These are phyloP conservation scores for Lantana camara DNA, from an alignment of 257 asterid species.

Conservation along the genomic window DNA sequence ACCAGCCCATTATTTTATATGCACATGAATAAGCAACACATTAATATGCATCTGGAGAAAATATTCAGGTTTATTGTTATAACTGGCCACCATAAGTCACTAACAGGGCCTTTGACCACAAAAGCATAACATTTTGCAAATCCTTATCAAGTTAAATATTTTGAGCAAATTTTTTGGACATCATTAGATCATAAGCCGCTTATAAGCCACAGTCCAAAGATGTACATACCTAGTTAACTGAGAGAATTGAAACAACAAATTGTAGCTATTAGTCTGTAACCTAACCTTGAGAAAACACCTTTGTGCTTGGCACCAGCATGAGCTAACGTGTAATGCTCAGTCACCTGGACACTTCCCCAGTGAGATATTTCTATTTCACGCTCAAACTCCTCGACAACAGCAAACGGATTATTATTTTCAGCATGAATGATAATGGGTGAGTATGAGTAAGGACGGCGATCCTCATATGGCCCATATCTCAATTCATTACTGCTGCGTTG, in stretches of 20 bases:
- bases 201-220: not conserved
- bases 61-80: too few species aligned
- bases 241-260: not conserved
- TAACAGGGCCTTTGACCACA: too few species aligned
- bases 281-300: constrained; percentile 94
- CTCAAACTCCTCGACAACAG: constrained; percentile 98
- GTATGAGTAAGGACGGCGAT: constrained; percentile 60
- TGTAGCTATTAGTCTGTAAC: constrained; percentile 8
- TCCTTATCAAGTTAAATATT: too few species aligned
- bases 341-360: constrained; percentile 95
- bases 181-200: too few species aligned
- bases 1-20: too few species aligned
- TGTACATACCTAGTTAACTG: not conserved
- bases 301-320: constrained; percentile 96
- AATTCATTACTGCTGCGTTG: constrained; percentile 68
- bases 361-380: constrained; percentile 98
- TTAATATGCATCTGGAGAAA: too few species aligned
- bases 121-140: too few species aligned
- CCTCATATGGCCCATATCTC: constrained; percentile 87
- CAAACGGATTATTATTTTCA: constrained; percentile 89
- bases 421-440: constrained; percentile 74
- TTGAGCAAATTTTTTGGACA: too few species aligned
- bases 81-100: too few species aligned
- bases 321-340: constrained; percentile 78
- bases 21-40: too few species aligned